These are phyloP conservation scores for Tylopilus orsonianus DNA, from an alignment of 1,284 basidiomycete genomes.

Conservation along the genomic window DNA sequence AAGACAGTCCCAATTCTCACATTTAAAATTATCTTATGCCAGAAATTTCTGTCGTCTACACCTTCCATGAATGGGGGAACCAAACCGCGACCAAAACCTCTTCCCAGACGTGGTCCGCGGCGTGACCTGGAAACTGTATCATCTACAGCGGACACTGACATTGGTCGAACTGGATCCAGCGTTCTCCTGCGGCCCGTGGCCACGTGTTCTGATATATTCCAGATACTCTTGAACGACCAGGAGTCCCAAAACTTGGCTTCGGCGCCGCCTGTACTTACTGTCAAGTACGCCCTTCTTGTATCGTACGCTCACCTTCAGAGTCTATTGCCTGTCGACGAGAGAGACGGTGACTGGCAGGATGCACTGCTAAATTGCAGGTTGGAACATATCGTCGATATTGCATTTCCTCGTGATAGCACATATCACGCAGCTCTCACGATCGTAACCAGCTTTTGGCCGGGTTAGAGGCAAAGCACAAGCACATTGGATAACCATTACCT, in stretches of 20 bases:
- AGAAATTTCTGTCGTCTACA: constrained; percentile 39
- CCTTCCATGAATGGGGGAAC: constrained; percentile 14
- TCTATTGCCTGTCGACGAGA: constrained; percentile 31
- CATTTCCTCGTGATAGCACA: constrained; percentile 22
- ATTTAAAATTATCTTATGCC: constrained; percentile 53
- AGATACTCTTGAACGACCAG: constrained; percentile 23
- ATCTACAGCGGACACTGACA: constrained; percentile 11
- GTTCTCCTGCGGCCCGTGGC: constrained; percentile 18
- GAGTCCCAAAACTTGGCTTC: constrained; percentile 29
- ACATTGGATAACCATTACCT: too few species aligned
- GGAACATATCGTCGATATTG: constrained; percentile 16
- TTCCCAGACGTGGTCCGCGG: constrained; percentile 31
- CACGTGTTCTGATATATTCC: constrained; percentile 19
- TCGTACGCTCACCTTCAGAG: constrained; percentile 48
- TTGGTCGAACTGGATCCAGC: constrained; percentile 14
- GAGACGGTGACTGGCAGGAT: constrained; percentile 46
- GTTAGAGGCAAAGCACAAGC: too few species aligned
- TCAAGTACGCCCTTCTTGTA: constrained; percentile 49
- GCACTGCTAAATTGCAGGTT: constrained; percentile 19
- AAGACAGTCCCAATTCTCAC: constrained; percentile 38
- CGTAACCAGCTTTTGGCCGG: constrained; percentile 21
- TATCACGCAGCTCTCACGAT: constrained; percentile 25
- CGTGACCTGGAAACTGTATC: constrained; percentile 9
- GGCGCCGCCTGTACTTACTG: constrained; percentile 19
- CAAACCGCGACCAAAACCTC: constrained; percentile 34